Conservation (phyloP, 1,284 basidiomycete species). For the Microbotryomycetes sp. region DNA sequence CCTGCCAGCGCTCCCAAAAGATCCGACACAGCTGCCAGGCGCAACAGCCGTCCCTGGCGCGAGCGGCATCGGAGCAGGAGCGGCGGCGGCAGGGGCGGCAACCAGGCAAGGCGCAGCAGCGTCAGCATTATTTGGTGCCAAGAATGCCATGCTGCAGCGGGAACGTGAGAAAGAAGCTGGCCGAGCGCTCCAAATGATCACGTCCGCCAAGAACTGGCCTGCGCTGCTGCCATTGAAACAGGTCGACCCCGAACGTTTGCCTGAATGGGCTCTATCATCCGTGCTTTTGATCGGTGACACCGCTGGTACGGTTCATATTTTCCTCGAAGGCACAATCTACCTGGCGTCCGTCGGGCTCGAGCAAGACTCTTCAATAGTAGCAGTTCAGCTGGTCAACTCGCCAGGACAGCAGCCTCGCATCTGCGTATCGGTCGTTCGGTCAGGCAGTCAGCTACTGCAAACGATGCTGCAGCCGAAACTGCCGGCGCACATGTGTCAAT, state of each 20-base stretch:
- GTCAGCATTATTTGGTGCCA: slow-evolving; percentile 24
- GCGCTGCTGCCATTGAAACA: slow-evolving; percentile 2
- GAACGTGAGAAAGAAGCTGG: slow-evolving; percentile 23
- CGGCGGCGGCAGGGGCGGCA: neutral
- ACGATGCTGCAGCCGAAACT: neutral
- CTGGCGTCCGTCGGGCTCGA: slow-evolving; percentile 6
- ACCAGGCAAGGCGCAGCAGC: neutral
- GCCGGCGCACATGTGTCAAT: neutral
- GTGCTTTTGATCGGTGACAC: slow-evolving; percentile 9
- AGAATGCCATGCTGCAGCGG: slow-evolving; percentile 28
- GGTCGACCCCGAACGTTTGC: neutral
- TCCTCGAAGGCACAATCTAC: slow-evolving; percentile 14
- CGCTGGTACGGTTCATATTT: slow-evolving; percentile 9
- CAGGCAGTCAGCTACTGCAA: neutral
- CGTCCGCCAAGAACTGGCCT: slow-evolving; percentile 6
- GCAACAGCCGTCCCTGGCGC: neutral
- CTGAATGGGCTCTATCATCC: neutral
- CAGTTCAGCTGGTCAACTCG: neutral
- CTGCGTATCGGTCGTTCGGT: neutral
- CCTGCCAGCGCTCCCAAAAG: slow-evolving; percentile 15
- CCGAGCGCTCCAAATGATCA: slow-evolving; percentile 5
- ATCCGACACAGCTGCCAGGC: neutral
- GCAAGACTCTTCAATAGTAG: neutral
- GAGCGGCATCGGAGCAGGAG: neutral
- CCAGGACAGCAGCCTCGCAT: no score